Evolutionary conservation across 345 rosid genomes (phyloP), one percentile per base, ranked within the genome.

Genomic region (Salix brachista): DNA sequence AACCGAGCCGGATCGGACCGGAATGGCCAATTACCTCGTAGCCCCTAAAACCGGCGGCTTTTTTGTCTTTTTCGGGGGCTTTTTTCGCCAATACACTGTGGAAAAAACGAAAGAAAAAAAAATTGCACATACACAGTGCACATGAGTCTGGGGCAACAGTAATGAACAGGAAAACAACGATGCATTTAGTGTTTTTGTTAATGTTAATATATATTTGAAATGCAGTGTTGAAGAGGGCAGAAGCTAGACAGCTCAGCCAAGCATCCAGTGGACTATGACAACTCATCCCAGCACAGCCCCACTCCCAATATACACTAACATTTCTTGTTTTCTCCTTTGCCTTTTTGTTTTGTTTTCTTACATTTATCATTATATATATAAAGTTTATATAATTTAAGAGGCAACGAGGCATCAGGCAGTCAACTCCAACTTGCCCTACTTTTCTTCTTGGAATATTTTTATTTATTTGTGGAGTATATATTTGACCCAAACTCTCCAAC

Each of bases 251-350:
- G 81, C 84, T 70, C 76, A 70, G 74, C 66, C 13, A 58, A 65
- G 73, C 84, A 52, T 74, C 84, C 30, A 13, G 36, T 78, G 75
- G 71, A 69, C 50, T 56, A 44, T 18, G 84, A 81, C 84, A 81
- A 65, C 79, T 78, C 81, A 78, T 69, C 75, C 74, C 78, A n/a
- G 64, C 23, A 32, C 28, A 71, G 52, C 52, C 78, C 67, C 78
- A 32, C 70, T 23, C 17, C 28, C 77, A 14, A 6, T 58, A 14
- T 5, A 69, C 48, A 25, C 11, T 48, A 26, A 37, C 26, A 16
- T 70, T 46, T 17, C 37, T 48, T 48, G 41, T 28, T 70, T 26
- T 17, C 61, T 28, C 56, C 48, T 46, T 28, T 50, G 34, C 50
- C 28, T 10, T 56, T 58, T 56, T n/a, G 5, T 9, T 56, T 0